Percentiles rank a stretch among this genome's conserved stretches.
Conservation (phyloP, 2,329 filamentous ascomycete species). For the Calonectria hongkongensis region DNA sequence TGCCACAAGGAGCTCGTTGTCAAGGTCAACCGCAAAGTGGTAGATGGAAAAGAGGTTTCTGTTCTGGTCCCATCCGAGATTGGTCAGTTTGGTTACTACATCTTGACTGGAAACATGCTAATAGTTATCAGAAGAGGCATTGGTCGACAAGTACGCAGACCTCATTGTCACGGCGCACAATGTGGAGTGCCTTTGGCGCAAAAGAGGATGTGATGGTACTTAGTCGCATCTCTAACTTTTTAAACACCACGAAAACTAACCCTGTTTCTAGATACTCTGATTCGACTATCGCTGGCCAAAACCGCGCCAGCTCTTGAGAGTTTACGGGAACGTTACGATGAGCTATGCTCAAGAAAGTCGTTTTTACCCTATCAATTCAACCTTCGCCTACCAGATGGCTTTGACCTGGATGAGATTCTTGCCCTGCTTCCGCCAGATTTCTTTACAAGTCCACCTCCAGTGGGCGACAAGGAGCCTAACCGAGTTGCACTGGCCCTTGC, state of each 20-base stretch:
- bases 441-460: conserved; percentile 67
- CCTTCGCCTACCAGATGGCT: conserved; percentile 71
- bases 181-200: conserved; percentile 90
- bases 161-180: conserved; percentile 85
- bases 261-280: conserved; percentile 69
- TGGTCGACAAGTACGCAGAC: conserved; percentile 85
- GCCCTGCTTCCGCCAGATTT: conserved; percentile 72
- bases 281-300: conserved; percentile 79
- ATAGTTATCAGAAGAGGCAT: conserved; percentile 70
- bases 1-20: conserved; percentile 91
- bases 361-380: conserved; percentile 79
- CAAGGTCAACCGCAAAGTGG: conserved; percentile 79
- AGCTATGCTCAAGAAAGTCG: conserved; percentile 71
- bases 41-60: conserved; percentile 72
- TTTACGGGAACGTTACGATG: conserved; percentile 79
- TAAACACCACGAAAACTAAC: conserved; percentile 49
- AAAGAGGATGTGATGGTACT: conserved; percentile 89
- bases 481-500: conserved; percentile 80
- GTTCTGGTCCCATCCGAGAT: conserved; percentile 77
- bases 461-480: conserved; percentile 65
- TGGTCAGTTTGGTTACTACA: conserved; percentile 53
- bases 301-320: conserved; percentile 74
- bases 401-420: conserved; percentile 71
- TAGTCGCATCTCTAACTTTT: not conserved
- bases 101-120: conserved; percentile 34